phyloP scores from a whole-genome alignment of 805 yeast species.

The Barnettozyma wickerhamii region DNA sequence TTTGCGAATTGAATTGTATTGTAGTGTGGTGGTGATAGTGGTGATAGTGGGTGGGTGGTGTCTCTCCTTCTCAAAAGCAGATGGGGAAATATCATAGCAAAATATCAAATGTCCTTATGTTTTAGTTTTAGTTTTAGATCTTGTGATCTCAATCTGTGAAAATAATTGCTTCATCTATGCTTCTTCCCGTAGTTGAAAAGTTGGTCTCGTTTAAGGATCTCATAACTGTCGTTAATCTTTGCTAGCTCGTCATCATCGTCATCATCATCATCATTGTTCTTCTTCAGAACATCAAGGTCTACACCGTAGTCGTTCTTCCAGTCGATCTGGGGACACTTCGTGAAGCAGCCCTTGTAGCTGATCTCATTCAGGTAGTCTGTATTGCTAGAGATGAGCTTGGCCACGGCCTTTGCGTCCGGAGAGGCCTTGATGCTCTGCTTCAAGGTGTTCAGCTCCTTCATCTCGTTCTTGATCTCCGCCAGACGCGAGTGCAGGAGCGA shows the following conservation, averaged over 20 bases:
- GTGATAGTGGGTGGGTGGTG: no score
- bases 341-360: conserved; percentile 20
- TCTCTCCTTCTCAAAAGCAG: no score
- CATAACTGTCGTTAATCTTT: conserved; percentile 22
- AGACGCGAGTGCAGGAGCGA: conserved; percentile 19
- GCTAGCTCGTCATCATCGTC: conserved; percentile 11
- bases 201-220: conserved; percentile 24
- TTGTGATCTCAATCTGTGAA: background rate
- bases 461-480: conserved; percentile 14
- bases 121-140: no score
- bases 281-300: conserved; percentile 13
- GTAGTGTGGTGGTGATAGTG: no score
- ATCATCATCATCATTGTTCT: conserved; percentile 6
- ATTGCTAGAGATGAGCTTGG: conserved; percentile 12
- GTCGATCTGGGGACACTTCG: conserved; percentile 23
- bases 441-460: conserved; percentile 19
- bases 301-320: conserved; percentile 25
- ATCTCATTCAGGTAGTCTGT: conserved; percentile 23
- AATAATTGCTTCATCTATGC: conserved; percentile 3
- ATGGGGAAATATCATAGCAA: no score
- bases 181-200: conserved; percentile 13
- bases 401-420: conserved; percentile 15
- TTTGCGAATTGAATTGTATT: no score
- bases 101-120: no score
- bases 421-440: conserved; percentile 17